These are phyloP conservation scores for Leccinum longicurvipes DNA, from an alignment of 768 basidiomycete species.

Conservation along the genomic window DNA sequence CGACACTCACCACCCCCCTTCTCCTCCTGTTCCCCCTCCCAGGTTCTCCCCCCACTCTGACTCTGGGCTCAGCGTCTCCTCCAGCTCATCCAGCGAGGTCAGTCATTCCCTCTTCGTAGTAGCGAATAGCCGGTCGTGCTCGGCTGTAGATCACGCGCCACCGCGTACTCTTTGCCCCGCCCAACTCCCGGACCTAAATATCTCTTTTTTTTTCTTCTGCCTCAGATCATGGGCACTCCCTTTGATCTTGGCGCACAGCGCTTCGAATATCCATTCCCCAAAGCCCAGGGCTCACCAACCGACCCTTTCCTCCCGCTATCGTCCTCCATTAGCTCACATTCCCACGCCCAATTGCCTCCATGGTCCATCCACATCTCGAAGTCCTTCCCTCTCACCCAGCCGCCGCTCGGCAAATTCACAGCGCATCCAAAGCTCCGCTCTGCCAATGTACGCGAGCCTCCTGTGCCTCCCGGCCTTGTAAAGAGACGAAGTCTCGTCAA, in stretches of 20 bases:
- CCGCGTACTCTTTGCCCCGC: neutral
- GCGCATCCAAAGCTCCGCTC: conserved; percentile 31
- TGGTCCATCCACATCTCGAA: conserved; percentile 30
- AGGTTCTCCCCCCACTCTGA: conserved; percentile 21
- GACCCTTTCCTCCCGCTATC: conserved; percentile 26
- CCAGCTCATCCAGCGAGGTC: conserved; percentile 32
- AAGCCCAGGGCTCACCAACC: conserved; percentile 28
- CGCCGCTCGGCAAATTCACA: conserved; percentile 27
- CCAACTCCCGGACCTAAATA: neutral
- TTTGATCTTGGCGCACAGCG: conserved; percentile 33
- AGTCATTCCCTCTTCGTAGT: conserved; percentile 4
- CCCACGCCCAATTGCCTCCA: conserved; percentile 22
- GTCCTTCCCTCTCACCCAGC: conserved; percentile 29
- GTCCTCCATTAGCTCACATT: conserved; percentile 18
- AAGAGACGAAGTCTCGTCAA: conserved; percentile 25
- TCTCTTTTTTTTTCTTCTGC: too few species aligned
- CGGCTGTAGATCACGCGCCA: conserved; percentile 8
- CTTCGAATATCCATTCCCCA: conserved; percentile 33
- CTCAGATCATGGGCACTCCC: conserved; percentile 32
- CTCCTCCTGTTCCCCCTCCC: conserved; percentile 1
- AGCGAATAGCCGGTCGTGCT: conserved; percentile 8
- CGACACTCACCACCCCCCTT: conserved; percentile 12
- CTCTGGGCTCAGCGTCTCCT: conserved; percentile 30
- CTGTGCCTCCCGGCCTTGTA: conserved; percentile 31
- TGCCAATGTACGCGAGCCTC: conserved; percentile 27